These are phyloP conservation scores for Petunia axillaris DNA, from an alignment of 257 asterid genomes.

Conservation along the genomic window DNA sequence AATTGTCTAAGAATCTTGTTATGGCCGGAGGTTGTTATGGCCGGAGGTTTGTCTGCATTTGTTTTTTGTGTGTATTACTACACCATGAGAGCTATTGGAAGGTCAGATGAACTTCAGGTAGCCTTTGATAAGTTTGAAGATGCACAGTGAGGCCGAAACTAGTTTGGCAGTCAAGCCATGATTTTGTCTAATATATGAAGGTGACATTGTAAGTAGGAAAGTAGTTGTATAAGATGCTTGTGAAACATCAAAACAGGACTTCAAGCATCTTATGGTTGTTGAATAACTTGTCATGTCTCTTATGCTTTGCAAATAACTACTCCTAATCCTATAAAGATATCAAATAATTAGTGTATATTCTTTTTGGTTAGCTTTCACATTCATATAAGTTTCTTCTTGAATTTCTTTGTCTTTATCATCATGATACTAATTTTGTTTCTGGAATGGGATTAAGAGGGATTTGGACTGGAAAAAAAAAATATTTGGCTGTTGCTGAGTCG, in stretches of 20 bases:
- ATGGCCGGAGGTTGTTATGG: conserved; percentile 43
- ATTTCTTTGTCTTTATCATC: background rate
- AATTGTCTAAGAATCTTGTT: conserved; percentile 49
- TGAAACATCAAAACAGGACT: background rate
- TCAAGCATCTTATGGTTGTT: background rate
- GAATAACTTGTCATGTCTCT: conserved; percentile 4
- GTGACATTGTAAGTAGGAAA: conserved; percentile 28
- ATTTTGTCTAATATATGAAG: conserved; percentile 21
- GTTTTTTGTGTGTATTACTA: conserved; percentile 88
- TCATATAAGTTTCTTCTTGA: background rate
- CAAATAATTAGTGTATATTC: background rate
- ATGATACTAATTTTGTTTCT: background rate
- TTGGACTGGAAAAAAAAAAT: too few species aligned
- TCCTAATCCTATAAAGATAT: conserved; percentile 5
- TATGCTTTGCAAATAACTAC: background rate
- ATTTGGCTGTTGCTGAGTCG: too few species aligned
- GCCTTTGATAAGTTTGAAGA: conserved; percentile 83
- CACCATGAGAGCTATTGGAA: conserved; percentile 90
- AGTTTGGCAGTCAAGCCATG: conserved; percentile 44
- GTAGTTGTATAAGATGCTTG: background rate
- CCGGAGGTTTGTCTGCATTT: conserved; percentile 63
- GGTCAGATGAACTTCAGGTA: conserved; percentile 81
- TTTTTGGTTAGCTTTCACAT: background rate
- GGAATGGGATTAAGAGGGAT: background rate
- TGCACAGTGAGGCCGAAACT: conserved; percentile 42